Conservation (phyloP, 2,329 filamentous ascomycete genomes). For the Ceratocystis huliohia region DNA sequence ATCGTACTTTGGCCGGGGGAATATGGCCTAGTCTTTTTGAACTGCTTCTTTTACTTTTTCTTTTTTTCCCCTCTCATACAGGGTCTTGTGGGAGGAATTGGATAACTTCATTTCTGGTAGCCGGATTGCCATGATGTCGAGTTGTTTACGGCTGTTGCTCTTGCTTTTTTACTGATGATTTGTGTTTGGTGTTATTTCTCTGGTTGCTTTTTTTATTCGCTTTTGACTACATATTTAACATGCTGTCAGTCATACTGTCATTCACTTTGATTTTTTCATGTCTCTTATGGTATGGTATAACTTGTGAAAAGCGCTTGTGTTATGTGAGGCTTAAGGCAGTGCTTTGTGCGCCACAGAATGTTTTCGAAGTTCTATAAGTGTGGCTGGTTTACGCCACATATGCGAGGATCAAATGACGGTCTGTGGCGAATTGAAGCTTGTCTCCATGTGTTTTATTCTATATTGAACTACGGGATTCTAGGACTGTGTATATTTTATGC, state of each 20-base stretch:
- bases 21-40: background rate
- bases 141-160: background rate
- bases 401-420: background rate
- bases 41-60: background rate
- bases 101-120: background rate
- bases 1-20: background rate
- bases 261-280: background rate
- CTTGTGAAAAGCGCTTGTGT: background rate
- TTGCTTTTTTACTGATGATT: background rate
- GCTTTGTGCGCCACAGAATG: background rate
- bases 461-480: background rate
- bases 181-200: conserved; percentile 5
- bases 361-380: background rate
- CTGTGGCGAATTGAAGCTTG: conserved; percentile 4
- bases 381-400: background rate
- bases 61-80: background rate
- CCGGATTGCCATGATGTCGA: background rate
- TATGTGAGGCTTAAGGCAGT: background rate
- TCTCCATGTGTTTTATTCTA: background rate
- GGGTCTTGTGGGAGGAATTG: background rate
- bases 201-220: background rate
- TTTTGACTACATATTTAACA: background rate
- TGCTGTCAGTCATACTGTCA: background rate
- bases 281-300: background rate
- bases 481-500: background rate